phyloP scores from a whole-genome alignment of 2,329 filamentous ascomycete species.

The Fusarium metavorans region DNA sequence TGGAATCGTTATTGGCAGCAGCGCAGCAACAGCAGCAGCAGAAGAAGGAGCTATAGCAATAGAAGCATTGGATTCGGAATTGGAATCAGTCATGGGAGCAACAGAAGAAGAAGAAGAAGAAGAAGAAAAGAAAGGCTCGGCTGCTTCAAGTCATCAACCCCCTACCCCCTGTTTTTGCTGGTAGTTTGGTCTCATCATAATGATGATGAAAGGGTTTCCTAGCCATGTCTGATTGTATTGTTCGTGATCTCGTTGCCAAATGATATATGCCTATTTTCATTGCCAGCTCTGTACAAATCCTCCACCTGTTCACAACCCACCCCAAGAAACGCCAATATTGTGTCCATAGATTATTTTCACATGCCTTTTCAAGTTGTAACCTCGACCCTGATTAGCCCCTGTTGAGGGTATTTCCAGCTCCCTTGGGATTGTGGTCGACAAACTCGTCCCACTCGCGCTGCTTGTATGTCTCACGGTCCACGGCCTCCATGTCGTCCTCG shows the following conservation, averaged over 20 bases:
- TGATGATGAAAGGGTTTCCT: background rate
- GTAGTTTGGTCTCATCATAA: no score
- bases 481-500: slow-evolving; percentile 90
- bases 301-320: background rate
- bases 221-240: slow-evolving; percentile 13
- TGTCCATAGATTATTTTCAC: background rate
- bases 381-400: slow-evolving; percentile 64
- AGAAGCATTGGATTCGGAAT: no score
- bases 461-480: slow-evolving; percentile 92
- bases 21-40: no score
- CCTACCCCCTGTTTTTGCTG: background rate
- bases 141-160: no score
- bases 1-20: no score
- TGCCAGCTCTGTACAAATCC: slow-evolving; percentile 6
- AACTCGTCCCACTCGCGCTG: slow-evolving; percentile 96
- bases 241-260: slow-evolving; percentile 20
- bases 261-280: slow-evolving; percentile 21
- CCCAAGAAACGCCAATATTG: slow-evolving; percentile 22
- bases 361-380: background rate
- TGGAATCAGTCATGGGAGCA: no score
- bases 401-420: slow-evolving; percentile 86
- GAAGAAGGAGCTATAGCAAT: no score
- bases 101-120: no score
- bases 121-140: no score
- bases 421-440: slow-evolving; percentile 87